Base-by-base conservation (phyloP, 768 basidiomycete genomes). In the Mycena maculata region DNA sequence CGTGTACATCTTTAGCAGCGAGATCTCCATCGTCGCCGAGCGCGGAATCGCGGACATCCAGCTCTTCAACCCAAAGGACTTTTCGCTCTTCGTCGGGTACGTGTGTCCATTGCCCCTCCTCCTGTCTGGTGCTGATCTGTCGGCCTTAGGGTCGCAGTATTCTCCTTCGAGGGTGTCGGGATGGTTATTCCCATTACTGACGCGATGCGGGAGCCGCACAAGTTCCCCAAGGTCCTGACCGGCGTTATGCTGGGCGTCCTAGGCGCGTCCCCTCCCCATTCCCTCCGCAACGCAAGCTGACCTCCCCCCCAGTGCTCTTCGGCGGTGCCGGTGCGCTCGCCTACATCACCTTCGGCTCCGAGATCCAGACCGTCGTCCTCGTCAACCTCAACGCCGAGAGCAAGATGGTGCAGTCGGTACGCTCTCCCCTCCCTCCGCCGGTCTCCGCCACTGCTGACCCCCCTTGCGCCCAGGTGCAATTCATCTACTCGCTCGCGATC, bases 131-230 rank as follows among this genome's bases (percentile, higher is more conserved):
- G 39, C 45, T 68, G 42, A 52, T 67, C 47, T 18, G 1, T 28
- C 25, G 11, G 33, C 28, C 36, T 16, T 28, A 95, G 96, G 10
- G 98, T 98, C 25, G 97, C 98, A 4, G 97, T 98, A 31, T 99
- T 99, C 79, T 95, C 98, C 1, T 99, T 99, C 72, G 97, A 99
- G 79, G 97, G 97, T 11, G 95, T 99, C 71, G 98, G 97, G 52
- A 82, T 99, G 79, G 91, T 99, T 68, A 94, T 99, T 67, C 98
- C 98, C 22, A 98, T 99, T 73, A 95, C 94, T 15, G 96, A 99
- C 76, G 90, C 96, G 7, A 99, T 99, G 98, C 86, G 87, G 27
- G 95, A 98, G 75, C 98, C 97, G 2, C 90, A 87, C 73, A 96
- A 95, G 79, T 98, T 99, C 86, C 96, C 97, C 6, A 82, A 78